phyloP scores from a whole-genome alignment of 164 flowering plant species.

The Aristolochia fimbriata region DNA sequence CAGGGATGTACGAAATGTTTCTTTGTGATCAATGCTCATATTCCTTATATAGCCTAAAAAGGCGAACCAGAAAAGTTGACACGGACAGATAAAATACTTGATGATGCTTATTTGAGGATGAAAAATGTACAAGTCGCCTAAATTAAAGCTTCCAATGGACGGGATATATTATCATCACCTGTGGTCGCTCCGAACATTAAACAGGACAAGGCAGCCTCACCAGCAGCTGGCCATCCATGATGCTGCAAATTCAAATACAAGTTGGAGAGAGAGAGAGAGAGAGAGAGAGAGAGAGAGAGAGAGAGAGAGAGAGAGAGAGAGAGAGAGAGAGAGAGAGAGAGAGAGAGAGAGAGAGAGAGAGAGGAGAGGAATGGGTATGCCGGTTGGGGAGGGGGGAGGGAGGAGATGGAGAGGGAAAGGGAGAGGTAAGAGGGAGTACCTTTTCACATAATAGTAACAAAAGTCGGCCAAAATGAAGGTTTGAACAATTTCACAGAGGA shows the following conservation, averaged over 20 bases:
- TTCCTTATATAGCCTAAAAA: too few relatives aligned
- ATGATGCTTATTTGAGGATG: too few relatives aligned
- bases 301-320: not conserved
- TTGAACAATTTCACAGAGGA: constrained; percentile 58
- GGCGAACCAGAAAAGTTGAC: too few relatives aligned
- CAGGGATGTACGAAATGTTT: too few relatives aligned
- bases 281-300: not conserved
- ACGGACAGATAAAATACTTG: too few relatives aligned
- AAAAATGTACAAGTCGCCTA: too few relatives aligned
- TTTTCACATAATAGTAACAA: constrained; percentile 80
- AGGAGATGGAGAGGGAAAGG: not conserved
- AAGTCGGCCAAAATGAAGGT: constrained; percentile 83
- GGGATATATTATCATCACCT: too few relatives aligned
- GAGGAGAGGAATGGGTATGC: too few relatives aligned
- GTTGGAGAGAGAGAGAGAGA: not conserved
- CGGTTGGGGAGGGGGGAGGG: not conserved
- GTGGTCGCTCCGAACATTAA: constrained; percentile 7
- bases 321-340: too few relatives aligned
- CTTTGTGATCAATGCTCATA: too few relatives aligned
- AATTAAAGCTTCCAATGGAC: too few relatives aligned
- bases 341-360: too few relatives aligned
- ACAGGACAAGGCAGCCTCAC: constrained; percentile 38
- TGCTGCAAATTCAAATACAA: constrained; percentile 30
- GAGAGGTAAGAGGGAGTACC: constrained; percentile 24
- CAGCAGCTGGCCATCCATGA: constrained; percentile 46